phyloP scores from a whole-genome alignment of 2,329 filamentous ascomycete species.

The Chrysoporthe deuterocubensis region DNA sequence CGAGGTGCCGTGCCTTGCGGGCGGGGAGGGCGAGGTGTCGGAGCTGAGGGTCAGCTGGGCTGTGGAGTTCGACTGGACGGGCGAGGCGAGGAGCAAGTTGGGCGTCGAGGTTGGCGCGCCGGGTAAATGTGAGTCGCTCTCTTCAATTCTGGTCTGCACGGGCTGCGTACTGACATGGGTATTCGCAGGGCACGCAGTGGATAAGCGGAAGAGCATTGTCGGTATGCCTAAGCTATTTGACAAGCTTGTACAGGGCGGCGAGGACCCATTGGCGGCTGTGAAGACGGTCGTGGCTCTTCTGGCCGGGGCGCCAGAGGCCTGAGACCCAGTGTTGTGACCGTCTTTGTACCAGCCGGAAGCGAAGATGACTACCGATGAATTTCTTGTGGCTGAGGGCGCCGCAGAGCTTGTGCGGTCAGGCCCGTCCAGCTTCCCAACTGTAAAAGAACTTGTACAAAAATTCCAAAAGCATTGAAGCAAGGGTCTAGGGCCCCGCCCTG shows the following conservation, averaged over 20 bases:
- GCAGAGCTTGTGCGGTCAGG: background rate
- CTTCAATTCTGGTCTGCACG: conserved; percentile 21
- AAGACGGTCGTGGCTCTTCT: conserved; percentile 65
- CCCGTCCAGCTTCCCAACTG: background rate
- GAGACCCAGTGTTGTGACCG: background rate
- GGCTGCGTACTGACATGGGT: background rate
- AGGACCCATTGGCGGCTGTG: conserved; percentile 60
- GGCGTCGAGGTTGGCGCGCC: conserved; percentile 60
- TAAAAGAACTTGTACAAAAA: background rate
- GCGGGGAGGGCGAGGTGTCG: conserved; percentile 40
- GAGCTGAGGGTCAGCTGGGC: conserved; percentile 63
- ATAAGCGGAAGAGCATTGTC: conserved; percentile 58
- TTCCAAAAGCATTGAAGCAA: too few relatives aligned
- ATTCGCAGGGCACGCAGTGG: conserved; percentile 61
- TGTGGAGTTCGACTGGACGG: conserved; percentile 73
- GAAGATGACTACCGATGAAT: conserved; percentile 2
- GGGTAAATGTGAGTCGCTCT: conserved; percentile 59
- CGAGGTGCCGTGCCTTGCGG: conserved; percentile 47
- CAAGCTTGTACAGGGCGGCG: conserved; percentile 58
- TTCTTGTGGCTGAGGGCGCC: background rate
- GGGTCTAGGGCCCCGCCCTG: background rate
- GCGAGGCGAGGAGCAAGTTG: conserved; percentile 67
- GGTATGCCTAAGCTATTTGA: conserved; percentile 65
- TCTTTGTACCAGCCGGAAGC: conserved; percentile 20
- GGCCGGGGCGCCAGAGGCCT: conserved; percentile 43